Evolutionary conservation across 768 basidiomycete genomes (phyloP), one percentile per base, ranked within the genome.

Genomic region (Podaxis sp.): DNA sequence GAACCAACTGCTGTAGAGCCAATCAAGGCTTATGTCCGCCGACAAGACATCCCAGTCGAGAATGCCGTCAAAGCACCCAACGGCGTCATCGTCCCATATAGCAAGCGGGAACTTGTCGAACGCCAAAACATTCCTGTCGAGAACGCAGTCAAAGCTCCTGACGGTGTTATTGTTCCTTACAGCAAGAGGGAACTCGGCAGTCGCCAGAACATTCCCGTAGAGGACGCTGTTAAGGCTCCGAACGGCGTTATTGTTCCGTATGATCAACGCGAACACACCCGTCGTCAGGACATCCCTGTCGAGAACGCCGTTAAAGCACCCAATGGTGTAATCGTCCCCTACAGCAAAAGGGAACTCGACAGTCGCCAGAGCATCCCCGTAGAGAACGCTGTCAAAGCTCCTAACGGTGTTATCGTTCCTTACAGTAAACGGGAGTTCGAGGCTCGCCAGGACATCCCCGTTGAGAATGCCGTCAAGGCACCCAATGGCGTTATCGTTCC

Each of bases 191-290:
- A 37, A 18, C 61, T 64, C 38, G 14, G 14, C n/a, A 40, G 18
- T 21, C 38, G 55, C 21, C 48, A 61, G 21, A 32, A 46, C 25
- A 68, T 70, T 23, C 72, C 69, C 0, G 67, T 63, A 0, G 69
- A 73, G 35, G 60, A 66, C 1, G 50, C 71, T 1, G 65, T 65
- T 21, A 73, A 65, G 42, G 57, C 70, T 0, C 64, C 65, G 5
- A 50, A 66, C 5, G 69, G 69, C 50, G 72, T 69, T 6, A 82
- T 85, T 50, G 74, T 68, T 13, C 77, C 77, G 18, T 84, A 82
- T 70, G 64, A 72, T 50, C 74, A 72, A 57, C 75, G 76, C 38
- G 69, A 73, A 32, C 27, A 28, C 27, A 28, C 27, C 27, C 27
- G 27, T 13, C 63, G 68, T 21, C 64, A 68, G 50, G 68, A 69